Base-by-base conservation (phyloP, 208 protist genomes). In the Vickermania spadyakhi region DNA sequence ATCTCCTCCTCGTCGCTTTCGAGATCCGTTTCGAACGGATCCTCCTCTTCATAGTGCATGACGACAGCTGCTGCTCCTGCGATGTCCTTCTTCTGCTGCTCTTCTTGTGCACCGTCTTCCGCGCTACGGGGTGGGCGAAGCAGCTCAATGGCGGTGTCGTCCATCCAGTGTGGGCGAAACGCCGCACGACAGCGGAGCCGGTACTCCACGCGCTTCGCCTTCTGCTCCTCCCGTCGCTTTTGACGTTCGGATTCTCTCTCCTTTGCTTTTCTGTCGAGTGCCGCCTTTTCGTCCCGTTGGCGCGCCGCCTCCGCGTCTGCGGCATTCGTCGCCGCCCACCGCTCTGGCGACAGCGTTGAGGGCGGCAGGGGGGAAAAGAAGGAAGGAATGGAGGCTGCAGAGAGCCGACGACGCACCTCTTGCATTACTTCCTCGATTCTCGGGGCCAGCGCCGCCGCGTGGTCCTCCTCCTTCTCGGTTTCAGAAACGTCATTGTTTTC, bases 61-160 rank as follows among this genome's bases (percentile, higher is more conserved):
- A 50, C 18, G 14, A 18, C 41, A 18, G 13, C 41, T 50, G 14
- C 41, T 50, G 14, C 41, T 50, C 18, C 14, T 50, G 54, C 56
- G 62, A 31, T 55, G 52, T 29, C 71, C 60, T 3, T 66, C 60
- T 14, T 72, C 77, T 2, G 69, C 28, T 5, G 64, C 64, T 42
- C n/a, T n/a, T n/a, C n/a, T n/a, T n/a, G n/a, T n/a, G n/a, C n/a
- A n/a, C n/a, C n/a, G n/a, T n/a, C n/a, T n/a, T n/a, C n/a, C n/a
- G n/a, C n/a, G n/a, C n/a, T n/a, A n/a, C n/a, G n/a, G n/a, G 36
- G 36, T 18, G 36, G 36, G 36, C 36, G 36, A 18, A 45, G 36
- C 11, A 18, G 11, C 7, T 45, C 36, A 18, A 45, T 45, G 36
- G 11, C 11, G 36, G 36, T 45, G 36, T 45, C 36, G 36, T n/a